Base-by-base conservation (phyloP, 495 filamentous ascomycete species). In the Copromyces sp. region DNA sequence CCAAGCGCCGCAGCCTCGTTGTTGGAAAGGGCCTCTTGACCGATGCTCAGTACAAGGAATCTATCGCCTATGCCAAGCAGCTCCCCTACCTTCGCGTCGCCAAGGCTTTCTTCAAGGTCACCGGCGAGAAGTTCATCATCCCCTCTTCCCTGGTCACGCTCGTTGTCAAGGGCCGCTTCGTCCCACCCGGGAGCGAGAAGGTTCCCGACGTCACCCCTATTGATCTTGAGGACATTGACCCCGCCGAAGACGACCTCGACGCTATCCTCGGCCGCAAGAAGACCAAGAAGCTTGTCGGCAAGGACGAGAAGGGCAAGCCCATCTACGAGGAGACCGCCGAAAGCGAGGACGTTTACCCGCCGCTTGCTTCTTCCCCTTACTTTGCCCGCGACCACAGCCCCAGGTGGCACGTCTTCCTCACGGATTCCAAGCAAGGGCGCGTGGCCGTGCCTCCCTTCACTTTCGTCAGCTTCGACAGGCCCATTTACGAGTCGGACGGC, bases 31-130 rank as follows among this genome's bases (percentile, higher is more conserved):
- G 88, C 44, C 88, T 96, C 41, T 82, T 97, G 61, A 90, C 87
- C 9, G 90, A 93, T 70, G 81, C 87, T 69, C 89, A 97, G 79
- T 97, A 97, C 81, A 83, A 87, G 42, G 87, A 89, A 35, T 93
- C 91, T 39, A 83, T 97, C 69, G 78, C 81, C 59, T 90, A 97
- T 53, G 94, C 93, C 35, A 88, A 88, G 75, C 92, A 97, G 80
- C 83, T 99, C 14, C 95, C 95, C 0, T 85, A 87, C 61, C 84
- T 98, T 68, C 86, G 91, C 72, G 88, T 98, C n/a, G 93, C 94
- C 80, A 95, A 94, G 83, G 93, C 93, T 3, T 99, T 96, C 83
- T 99, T 99, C 89, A 99, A 99, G 85, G 95, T 99, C 69, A 90
- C 92, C 75, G 95, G 95, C 73, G 95, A 99, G 83, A 92, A 90